Conservation (phyloP, 192 early-diverging fungal species). For the Mortierella alpina region DNA sequence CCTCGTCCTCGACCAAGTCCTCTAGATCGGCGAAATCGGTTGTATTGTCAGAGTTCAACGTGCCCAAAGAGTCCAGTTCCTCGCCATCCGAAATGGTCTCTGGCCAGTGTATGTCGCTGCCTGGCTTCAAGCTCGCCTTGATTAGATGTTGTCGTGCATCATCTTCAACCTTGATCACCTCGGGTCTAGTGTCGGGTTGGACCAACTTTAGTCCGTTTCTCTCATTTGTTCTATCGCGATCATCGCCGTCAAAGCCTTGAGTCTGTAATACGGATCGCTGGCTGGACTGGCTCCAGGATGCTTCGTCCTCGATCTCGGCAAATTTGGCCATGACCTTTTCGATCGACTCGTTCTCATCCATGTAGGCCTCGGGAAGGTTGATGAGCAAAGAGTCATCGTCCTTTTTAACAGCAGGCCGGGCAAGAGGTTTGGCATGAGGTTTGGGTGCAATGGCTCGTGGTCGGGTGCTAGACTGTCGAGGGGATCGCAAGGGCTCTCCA, state of each 20-base stretch:
- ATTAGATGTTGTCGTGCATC: constrained; percentile 9
- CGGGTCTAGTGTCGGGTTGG: background rate
- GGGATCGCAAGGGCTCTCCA: too few species aligned
- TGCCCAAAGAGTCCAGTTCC: constrained; percentile 27
- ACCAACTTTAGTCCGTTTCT: constrained; percentile 4
- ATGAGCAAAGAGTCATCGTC: constrained; percentile 23
- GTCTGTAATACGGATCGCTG: too few species aligned
- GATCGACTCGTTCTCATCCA: constrained; percentile 61
- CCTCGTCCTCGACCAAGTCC: constrained; percentile 34
- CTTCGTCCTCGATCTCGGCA: constrained; percentile 46
- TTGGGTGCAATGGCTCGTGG: background rate
- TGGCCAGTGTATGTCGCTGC: constrained; percentile 15
- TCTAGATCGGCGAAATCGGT: constrained; percentile 23
- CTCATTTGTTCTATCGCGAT: background rate
- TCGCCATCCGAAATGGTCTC: constrained; percentile 20
- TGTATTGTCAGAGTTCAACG: constrained; percentile 17
- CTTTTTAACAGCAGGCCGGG: background rate
- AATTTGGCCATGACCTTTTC: constrained; percentile 60
- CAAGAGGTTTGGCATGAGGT: background rate
- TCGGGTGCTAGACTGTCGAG: too few species aligned
- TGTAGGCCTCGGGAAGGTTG: constrained; percentile 55
- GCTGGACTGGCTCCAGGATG: background rate
- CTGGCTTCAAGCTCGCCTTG: background rate
- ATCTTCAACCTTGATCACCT: constrained; percentile 13
- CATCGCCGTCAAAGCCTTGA: too few species aligned